These are phyloP conservation scores for Geotrichum klebahnii DNA, from an alignment of 1,139 yeast species.

Conservation along the genomic window DNA sequence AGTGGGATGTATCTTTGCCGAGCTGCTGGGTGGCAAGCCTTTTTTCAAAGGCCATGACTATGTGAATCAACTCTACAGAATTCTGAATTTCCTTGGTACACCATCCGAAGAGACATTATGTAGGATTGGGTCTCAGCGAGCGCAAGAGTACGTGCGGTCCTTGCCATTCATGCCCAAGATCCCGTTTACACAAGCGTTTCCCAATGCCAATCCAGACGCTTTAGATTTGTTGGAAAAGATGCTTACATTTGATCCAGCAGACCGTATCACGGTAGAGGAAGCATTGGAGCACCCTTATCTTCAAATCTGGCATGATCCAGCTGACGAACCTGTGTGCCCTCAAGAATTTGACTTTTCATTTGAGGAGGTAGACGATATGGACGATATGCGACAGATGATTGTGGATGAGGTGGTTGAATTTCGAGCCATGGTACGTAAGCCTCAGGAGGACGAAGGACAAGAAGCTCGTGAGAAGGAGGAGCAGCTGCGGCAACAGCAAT, in stretches of 20 bases:
- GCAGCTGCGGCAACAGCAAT: conserved; percentile 23
- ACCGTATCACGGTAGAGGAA: conserved; percentile 81
- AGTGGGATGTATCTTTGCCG: conserved; percentile 94
- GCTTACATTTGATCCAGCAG: conserved; percentile 83
- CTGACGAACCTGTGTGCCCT: conserved; percentile 86
- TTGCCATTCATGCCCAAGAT: conserved; percentile 79
- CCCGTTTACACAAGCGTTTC: conserved; percentile 67
- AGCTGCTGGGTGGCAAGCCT: conserved; percentile 86
- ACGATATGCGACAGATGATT: conserved; percentile 69
- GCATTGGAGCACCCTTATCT: conserved; percentile 89
- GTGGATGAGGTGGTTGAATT: conserved; percentile 75
- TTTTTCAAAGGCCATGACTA: conserved; percentile 91
- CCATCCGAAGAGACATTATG: conserved; percentile 80
- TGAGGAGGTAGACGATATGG: conserved; percentile 80
- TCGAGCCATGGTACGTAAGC: conserved; percentile 72
- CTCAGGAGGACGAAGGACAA: conserved; percentile 60
- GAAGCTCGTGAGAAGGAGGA: conserved; percentile 31
- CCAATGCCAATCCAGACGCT: conserved; percentile 82
- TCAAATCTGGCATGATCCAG: conserved; percentile 92
- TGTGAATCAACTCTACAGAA: conserved; percentile 90
- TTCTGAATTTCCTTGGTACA: conserved; percentile 79
- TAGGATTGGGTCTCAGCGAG: conserved; percentile 81
- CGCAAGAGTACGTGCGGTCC: conserved; percentile 87
- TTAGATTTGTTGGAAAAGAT: conserved; percentile 74
- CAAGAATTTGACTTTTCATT: conserved; percentile 83